Evolutionary conservation across 306 rosid genomes (phyloP).

Genomic region (Cucurbita moschata): DNA sequence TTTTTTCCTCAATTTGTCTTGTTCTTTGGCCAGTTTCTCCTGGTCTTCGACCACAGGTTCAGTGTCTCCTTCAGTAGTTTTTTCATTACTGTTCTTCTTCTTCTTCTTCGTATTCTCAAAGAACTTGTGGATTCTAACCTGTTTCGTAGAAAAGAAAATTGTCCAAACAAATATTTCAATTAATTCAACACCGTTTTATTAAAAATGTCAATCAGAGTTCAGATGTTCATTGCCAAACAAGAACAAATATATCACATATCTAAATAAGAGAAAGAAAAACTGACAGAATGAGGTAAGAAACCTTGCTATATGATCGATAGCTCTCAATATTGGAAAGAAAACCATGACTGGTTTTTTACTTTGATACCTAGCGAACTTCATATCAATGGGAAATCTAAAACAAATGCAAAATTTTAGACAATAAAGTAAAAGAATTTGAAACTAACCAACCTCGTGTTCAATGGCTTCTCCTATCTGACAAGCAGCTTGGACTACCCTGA

Average conservation of each 20-base stretch:
- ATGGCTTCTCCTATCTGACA: constrained; percentile 74
- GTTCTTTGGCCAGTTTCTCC: constrained; percentile 15
- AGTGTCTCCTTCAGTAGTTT: constrained; percentile 23
- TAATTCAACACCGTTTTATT: not conserved
- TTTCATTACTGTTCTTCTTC: constrained; percentile 18
- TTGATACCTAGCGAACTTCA: not conserved
- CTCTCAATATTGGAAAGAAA: not conserved
- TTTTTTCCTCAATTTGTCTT: constrained; percentile 29
- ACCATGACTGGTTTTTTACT: not conserved
- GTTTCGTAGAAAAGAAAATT: constrained; percentile 14
- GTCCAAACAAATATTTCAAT: not conserved
- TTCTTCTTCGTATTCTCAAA: constrained; percentile 49
- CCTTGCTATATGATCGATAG: not conserved
- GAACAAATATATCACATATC: not conserved
- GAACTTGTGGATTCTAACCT: constrained; percentile 62
- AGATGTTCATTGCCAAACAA: not conserved
- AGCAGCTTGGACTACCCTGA: constrained; percentile 72
- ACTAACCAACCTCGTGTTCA: constrained; percentile 59
- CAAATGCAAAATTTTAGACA: not conserved
- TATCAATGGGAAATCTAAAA: not conserved
- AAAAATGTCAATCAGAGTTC: not conserved
- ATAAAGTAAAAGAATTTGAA: not conserved
- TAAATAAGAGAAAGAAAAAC: not conserved
- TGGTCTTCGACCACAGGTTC: constrained; percentile 17
- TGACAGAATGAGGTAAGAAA: not conserved